phyloP scores from a whole-genome alignment of 1,139 yeast genomes.

The Hyphopichia buzzinii region DNA sequence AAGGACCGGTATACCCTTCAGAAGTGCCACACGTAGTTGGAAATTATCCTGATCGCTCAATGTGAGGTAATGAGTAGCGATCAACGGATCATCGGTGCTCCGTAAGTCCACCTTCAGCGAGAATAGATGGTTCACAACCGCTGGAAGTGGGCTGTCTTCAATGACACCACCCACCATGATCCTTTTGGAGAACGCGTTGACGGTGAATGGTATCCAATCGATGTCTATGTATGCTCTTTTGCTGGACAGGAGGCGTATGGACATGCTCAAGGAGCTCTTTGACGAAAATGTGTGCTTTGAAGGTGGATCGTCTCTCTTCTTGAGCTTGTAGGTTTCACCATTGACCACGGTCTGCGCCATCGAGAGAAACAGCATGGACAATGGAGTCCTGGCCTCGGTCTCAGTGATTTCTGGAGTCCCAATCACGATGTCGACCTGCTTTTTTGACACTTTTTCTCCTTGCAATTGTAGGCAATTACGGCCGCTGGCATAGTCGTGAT shows the following conservation, averaged over 20 bases:
- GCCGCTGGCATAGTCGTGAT: conserved; percentile 12
- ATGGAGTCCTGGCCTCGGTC: conserved; percentile 15
- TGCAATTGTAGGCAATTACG: conserved; percentile 20
- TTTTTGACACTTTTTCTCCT: conserved; percentile 28
- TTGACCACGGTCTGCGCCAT: conserved; percentile 32
- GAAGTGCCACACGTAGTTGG: conserved; percentile 20
- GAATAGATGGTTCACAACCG: conserved; percentile 9
- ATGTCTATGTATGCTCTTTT: conserved; percentile 10
- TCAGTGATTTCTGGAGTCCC: conserved; percentile 13
- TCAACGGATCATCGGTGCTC: conserved; percentile 15
- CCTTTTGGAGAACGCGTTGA: conserved; percentile 8
- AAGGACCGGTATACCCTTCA: conserved; percentile 27
- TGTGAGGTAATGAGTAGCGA: conserved; percentile 27
- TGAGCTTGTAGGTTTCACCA: conserved; percentile 22
- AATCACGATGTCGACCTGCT: conserved; percentile 24
- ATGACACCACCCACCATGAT: conserved; percentile 2
- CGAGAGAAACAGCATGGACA: conserved; percentile 24
- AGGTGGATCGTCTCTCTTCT: conserved; percentile 13
- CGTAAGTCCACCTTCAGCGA: conserved; percentile 22
- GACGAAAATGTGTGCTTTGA: background rate
- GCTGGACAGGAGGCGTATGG: conserved; percentile 1
- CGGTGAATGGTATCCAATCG: conserved; percentile 24
- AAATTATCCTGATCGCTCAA: conserved; percentile 13
- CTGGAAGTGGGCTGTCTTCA: conserved; percentile 4
- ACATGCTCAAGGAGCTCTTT: background rate